Conservation (phyloP, 805 yeast genomes). For the Yarrowia sp. region DNA sequence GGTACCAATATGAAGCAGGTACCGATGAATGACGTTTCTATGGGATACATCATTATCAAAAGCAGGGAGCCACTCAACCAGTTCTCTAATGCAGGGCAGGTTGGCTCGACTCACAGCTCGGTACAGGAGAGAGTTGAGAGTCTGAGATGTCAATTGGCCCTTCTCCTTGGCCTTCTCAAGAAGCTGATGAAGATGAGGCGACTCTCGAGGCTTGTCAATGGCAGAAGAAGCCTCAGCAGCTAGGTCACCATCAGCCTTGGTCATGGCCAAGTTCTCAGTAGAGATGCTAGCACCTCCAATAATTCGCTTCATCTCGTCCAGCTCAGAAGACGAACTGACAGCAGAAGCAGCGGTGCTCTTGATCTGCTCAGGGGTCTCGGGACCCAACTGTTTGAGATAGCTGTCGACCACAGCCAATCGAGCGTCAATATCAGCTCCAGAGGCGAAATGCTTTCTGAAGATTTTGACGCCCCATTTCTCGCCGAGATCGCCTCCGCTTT, state of each 20-base stretch:
- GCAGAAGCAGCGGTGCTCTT: neutral
- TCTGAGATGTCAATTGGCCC: slow-evolving; percentile 23
- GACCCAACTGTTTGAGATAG: slow-evolving; percentile 47
- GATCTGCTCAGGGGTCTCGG: slow-evolving; percentile 16
- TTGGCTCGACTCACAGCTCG: slow-evolving; percentile 34
- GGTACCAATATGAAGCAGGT: slow-evolving; percentile 28
- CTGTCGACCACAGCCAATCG: slow-evolving; percentile 53
- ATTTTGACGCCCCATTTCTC: slow-evolving; percentile 68
- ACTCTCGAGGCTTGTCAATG: slow-evolving; percentile 8
- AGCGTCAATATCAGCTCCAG: slow-evolving; percentile 65
- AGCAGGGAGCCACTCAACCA: slow-evolving; percentile 21
- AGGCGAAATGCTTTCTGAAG: slow-evolving; percentile 76
- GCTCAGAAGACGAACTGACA: slow-evolving; percentile 13
- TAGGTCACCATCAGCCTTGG: slow-evolving; percentile 4
- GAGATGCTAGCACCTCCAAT: slow-evolving; percentile 7
- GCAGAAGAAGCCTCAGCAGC: neutral
- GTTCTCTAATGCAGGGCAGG: slow-evolving; percentile 26
- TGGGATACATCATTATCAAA: slow-evolving; percentile 21
- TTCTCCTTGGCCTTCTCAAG: slow-evolving; percentile 26
- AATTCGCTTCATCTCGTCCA: slow-evolving; percentile 21
- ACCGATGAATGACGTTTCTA: slow-evolving; percentile 35
- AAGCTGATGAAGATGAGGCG: slow-evolving; percentile 15
- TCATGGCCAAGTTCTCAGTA: slow-evolving; percentile 7
- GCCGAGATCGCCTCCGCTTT: slow-evolving; percentile 67
- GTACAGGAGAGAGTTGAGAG: slow-evolving; percentile 23